A percentile compares a stretch with the other conserved stretches of the same genome.
These are phyloP conservation scores for Cornus suecica DNA, from an alignment of 148 eudicot genomes.

Conservation along the genomic window DNA sequence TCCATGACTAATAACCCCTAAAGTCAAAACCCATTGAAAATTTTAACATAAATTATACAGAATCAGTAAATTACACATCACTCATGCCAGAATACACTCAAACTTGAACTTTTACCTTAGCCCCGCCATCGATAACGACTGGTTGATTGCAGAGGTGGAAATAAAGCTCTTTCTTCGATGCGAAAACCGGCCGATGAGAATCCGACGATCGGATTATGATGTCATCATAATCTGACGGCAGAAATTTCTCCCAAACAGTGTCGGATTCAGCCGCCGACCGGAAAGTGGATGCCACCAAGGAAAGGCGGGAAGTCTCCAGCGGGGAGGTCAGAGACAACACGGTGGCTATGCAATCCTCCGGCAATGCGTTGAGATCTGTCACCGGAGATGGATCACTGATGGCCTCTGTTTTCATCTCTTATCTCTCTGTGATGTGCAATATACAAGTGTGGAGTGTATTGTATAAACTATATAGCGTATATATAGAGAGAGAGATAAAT, in stretches of 20 bases:
- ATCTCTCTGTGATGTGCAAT: background rate
- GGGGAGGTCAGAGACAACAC: constrained; percentile 25
- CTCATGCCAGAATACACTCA: too few relatives aligned
- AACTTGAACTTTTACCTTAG: constrained; percentile 55
- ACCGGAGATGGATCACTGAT: background rate
- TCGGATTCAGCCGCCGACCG: constrained; percentile 29
- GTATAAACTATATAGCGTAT: too few relatives aligned
- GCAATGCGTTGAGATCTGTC: constrained; percentile 10
- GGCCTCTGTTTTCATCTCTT: background rate
- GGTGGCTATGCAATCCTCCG: constrained; percentile 32
- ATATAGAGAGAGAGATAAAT: too few relatives aligned
- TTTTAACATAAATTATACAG: too few relatives aligned
- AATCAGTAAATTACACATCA: too few relatives aligned
- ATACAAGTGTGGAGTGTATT: too few relatives aligned
- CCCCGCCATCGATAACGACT: constrained; percentile 46
- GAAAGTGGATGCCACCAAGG: constrained; percentile 22
- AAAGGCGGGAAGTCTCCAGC: constrained; percentile 26
- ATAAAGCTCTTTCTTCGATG: constrained; percentile 43
- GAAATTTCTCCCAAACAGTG: constrained; percentile 34
- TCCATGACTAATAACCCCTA: too few relatives aligned
- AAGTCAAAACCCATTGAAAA: too few relatives aligned
- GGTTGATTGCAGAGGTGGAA: constrained; percentile 37
- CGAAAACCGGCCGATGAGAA: constrained; percentile 14
- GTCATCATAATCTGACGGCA: constrained; percentile 33
- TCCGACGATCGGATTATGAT: constrained; percentile 32